phyloP scores from a whole-genome alignment of 2,329 filamentous ascomycete genomes.

The Plectosphaerella sp. region DNA sequence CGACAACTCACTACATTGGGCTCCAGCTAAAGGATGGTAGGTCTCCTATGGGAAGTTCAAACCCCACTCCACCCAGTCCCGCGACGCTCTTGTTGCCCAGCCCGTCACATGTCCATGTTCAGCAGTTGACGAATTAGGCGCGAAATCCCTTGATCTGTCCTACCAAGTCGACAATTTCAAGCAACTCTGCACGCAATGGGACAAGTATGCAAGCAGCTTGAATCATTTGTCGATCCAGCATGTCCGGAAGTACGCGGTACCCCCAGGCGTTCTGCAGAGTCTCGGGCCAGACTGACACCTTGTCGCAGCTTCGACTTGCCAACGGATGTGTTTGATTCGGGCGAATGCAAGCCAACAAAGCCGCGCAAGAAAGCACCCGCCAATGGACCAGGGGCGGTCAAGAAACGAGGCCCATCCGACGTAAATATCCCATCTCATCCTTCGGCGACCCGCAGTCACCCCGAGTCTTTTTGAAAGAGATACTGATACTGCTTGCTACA shows the following conservation, averaged over 20 bases:
- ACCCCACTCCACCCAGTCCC: neutral
- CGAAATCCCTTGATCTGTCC: conserved; percentile 72
- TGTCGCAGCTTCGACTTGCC: conserved; percentile 72
- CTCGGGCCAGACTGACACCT: neutral
- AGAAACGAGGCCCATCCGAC: conserved; percentile 46
- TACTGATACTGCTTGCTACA: conserved; percentile 8
- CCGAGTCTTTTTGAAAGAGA: neutral
- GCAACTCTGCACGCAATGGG: conserved; percentile 70
- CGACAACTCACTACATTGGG: conserved; percentile 92
- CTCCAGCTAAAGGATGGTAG: conserved; percentile 73
- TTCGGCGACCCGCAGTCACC: neutral
- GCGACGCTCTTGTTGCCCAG: neutral
- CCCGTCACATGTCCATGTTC: neutral
- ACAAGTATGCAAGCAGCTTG: conserved; percentile 68
- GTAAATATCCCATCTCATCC: conserved; percentile 19
- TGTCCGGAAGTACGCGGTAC: conserved; percentile 69
- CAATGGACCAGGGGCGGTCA: conserved; percentile 33
- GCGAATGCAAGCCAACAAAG: conserved; percentile 68
- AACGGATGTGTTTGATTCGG: conserved; percentile 79
- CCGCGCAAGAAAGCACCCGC: conserved; percentile 24
- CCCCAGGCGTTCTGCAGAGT: neutral
- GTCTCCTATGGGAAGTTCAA: conserved; percentile 19
- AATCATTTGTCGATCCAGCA: conserved; percentile 66
- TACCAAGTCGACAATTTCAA: conserved; percentile 85
- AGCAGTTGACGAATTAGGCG: conserved; percentile 42